Conservation (phyloP, 2,329 filamentous ascomycete genomes). For the Colletotrichum sp. region DNA sequence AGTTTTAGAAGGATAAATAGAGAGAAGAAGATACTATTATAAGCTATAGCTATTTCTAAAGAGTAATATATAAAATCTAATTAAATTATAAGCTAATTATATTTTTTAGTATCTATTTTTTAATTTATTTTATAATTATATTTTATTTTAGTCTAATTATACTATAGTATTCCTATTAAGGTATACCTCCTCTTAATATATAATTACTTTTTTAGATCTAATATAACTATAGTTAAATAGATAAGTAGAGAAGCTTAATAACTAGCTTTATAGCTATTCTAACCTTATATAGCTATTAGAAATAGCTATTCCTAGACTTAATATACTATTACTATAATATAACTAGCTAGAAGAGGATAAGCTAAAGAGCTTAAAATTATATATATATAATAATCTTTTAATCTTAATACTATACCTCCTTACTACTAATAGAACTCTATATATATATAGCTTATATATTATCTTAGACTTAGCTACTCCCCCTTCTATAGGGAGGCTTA, state of each 20-base stretch:
- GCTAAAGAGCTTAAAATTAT: neutral
- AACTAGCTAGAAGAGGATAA: neutral
- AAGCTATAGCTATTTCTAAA: too few relatives aligned
- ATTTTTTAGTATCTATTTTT: neutral
- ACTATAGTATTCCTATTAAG: too few relatives aligned
- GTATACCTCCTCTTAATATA: too few relatives aligned
- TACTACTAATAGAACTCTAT: too few relatives aligned
- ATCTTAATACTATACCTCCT: neutral
- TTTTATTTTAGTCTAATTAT: too few relatives aligned
- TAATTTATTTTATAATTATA: neutral
- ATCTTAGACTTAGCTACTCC: neutral
- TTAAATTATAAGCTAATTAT: too few relatives aligned
- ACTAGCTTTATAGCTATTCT: neutral
- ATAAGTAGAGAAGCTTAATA: neutral
- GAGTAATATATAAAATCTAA: too few relatives aligned
- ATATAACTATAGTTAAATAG: too few relatives aligned
- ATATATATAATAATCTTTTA: neutral
- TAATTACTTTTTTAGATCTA: too few relatives aligned
- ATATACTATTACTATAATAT: neutral
- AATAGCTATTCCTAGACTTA: neutral
- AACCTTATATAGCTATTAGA: neutral
- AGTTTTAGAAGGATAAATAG: too few relatives aligned
- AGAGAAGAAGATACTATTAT: neutral
- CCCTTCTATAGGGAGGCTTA: fast-evolving
- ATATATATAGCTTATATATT: too few relatives aligned